These are phyloP conservation scores for Tetrapyrgos nigripes DNA, from an alignment of 1,284 basidiomycete genomes.

Conservation along the genomic window DNA sequence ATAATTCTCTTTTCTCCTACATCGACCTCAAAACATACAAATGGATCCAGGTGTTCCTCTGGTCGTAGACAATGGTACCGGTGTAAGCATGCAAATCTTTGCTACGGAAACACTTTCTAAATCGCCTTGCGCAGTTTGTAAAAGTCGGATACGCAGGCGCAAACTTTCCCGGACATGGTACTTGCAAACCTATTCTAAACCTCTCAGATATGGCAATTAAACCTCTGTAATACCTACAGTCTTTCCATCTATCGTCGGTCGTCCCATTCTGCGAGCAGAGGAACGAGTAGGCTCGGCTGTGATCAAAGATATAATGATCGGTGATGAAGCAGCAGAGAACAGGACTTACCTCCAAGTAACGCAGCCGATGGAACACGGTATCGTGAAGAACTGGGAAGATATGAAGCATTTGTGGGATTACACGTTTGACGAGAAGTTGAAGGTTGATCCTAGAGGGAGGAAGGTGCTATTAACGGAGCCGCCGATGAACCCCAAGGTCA, in stretches of 20 bases:
- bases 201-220: neutral
- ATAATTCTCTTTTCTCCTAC: slow-evolving; percentile 4
- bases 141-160: slow-evolving; percentile 98
- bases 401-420: slow-evolving; percentile 99
- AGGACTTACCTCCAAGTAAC: slow-evolving; percentile 96
- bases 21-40: neutral
- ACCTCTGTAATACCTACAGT: slow-evolving; percentile 52
- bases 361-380: slow-evolving; percentile 99
- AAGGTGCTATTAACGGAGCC: slow-evolving; percentile 98
- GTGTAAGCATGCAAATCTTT: slow-evolving; percentile 60
- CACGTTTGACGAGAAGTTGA: slow-evolving; percentile 96
- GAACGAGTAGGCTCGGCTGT: slow-evolving; percentile 85
- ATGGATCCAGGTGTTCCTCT: slow-evolving; percentile 81
- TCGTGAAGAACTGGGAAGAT: slow-evolving; percentile 98
- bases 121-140: slow-evolving; percentile 75
- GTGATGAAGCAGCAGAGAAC: slow-evolving; percentile 94
- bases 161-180: slow-evolving; percentile 98
- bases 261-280: slow-evolving; percentile 97
- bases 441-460: slow-evolving; percentile 85
- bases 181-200: slow-evolving; percentile 3
- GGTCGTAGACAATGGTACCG: slow-evolving; percentile 98
- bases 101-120: slow-evolving; percentile 17
- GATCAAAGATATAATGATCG: slow-evolving; percentile 98
- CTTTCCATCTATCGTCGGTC: slow-evolving; percentile 96
- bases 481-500: slow-evolving; percentile 98